phyloP scores from a whole-genome alignment of 1,284 basidiomycete genomes.

The Papiliotrema nemorosa region DNA sequence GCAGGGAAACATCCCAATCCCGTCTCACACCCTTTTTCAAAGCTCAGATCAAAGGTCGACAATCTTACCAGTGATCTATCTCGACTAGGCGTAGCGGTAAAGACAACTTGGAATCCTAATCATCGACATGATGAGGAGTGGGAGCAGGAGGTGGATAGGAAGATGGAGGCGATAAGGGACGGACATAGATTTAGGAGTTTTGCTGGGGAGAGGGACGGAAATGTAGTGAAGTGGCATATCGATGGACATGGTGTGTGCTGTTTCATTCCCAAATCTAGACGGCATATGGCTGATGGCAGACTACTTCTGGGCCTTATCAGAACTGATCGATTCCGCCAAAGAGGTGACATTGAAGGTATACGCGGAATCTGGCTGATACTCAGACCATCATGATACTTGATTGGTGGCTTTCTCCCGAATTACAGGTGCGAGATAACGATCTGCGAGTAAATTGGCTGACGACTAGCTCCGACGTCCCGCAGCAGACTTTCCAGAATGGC shows the following conservation, averaged over 20 bases:
- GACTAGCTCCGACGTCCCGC: slow-evolving; percentile 73
- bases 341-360: slow-evolving; percentile 25
- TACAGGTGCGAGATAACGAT: slow-evolving; percentile 54
- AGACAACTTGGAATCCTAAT: slow-evolving; percentile 50
- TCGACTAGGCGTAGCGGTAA: slow-evolving; percentile 33
- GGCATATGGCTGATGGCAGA: slow-evolving; percentile 45
- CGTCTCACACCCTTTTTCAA: slow-evolving; percentile 23
- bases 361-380: neutral
- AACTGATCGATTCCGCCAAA: slow-evolving; percentile 65
- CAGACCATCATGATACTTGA: slow-evolving; percentile 70
- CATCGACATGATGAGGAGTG: slow-evolving; percentile 65
- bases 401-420: slow-evolving; percentile 82
- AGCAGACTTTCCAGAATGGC: slow-evolving; percentile 73
- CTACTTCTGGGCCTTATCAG: slow-evolving; percentile 89
- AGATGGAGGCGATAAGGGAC: slow-evolving; percentile 67
- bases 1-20: slow-evolving; percentile 21
- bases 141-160: slow-evolving; percentile 64
- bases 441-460: slow-evolving; percentile 8
- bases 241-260: slow-evolving; percentile 64
- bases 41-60: slow-evolving; percentile 37
- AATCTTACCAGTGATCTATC: slow-evolving; percentile 31
- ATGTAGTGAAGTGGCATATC: slow-evolving; percentile 84
- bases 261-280: neutral
- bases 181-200: slow-evolving; percentile 82
- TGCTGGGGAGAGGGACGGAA: slow-evolving; percentile 59